A percentile compares a stretch with the other conserved stretches of the same genome.
Conservation (phyloP, 345 rosid genomes). For the Lenwebbia sp. region DNA sequence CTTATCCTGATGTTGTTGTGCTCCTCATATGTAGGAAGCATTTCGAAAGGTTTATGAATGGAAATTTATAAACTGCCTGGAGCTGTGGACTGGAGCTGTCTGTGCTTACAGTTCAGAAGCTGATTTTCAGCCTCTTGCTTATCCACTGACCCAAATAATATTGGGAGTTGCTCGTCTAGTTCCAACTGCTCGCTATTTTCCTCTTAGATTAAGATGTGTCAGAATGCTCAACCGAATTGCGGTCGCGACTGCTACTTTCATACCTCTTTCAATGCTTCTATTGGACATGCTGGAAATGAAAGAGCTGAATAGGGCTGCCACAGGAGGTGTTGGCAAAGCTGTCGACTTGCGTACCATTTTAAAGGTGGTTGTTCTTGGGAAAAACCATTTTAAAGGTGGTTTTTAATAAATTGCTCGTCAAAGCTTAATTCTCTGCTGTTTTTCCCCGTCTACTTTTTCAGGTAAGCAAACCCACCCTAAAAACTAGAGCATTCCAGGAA, state of each 20-base stretch:
- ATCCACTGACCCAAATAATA: constrained; percentile 81
- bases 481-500: constrained; percentile 92
- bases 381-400: not conserved
- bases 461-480: constrained; percentile 77
- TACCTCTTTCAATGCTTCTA: constrained; percentile 86
- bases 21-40: constrained; percentile 46
- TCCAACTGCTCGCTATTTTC: constrained; percentile 88
- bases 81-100: constrained; percentile 96
- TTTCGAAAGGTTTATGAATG: constrained; percentile 92
- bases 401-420: not conserved
- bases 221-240: constrained; percentile 88
- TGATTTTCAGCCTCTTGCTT: constrained; percentile 78
- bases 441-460: constrained; percentile 7
- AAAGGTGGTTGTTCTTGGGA: constrained; percentile 33
- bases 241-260: constrained; percentile 61
- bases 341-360: constrained; percentile 60
- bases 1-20: not conserved
- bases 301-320: constrained; percentile 69
- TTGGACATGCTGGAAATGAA: constrained; percentile 98
- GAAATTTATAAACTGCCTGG: constrained; percentile 93
- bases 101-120: constrained; percentile 62
- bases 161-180: constrained; percentile 86
- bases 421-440: not conserved
- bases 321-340: constrained; percentile 86
- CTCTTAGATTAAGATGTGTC: constrained; percentile 83